phyloP scores from a whole-genome alignment of 371 early-diverging fungal genomes.

The Mortierella sp. region DNA sequence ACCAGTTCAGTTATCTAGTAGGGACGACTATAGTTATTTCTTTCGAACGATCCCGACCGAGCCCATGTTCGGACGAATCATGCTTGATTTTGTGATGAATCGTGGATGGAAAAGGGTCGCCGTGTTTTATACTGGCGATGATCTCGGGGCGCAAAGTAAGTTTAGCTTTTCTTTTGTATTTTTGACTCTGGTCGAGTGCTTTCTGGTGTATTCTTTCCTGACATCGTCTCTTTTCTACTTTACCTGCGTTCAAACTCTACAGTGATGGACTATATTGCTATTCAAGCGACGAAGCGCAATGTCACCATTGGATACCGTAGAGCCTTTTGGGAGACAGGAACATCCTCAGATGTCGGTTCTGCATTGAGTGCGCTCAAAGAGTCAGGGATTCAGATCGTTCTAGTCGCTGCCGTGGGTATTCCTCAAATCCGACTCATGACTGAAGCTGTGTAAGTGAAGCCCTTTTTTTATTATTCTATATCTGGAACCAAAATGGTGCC shows the following conservation, averaged over 20 bases:
- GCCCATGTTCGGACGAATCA: constrained; percentile 62
- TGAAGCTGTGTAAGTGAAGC: constrained; percentile 41
- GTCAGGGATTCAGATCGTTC: constrained; percentile 59
- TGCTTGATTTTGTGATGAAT: constrained; percentile 60
- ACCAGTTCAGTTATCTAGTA: constrained; percentile 65
- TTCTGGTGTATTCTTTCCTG: no score
- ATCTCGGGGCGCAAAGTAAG: constrained; percentile 64
- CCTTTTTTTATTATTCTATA: no score
- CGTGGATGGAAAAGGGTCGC: constrained; percentile 66
- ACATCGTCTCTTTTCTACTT: background rate
- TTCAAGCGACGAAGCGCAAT: constrained; percentile 57
- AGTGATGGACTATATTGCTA: constrained; percentile 62
- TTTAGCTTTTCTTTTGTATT: no score
- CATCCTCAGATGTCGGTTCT: constrained; percentile 57
- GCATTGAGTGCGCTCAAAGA: constrained; percentile 56
- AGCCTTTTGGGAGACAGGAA: constrained; percentile 61
- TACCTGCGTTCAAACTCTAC: background rate
- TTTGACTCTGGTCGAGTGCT: no score
- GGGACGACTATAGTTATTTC: constrained; percentile 66
- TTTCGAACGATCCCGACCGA: constrained; percentile 70
- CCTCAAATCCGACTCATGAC: constrained; percentile 53
- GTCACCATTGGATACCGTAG: constrained; percentile 58
- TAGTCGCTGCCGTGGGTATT: constrained; percentile 61
- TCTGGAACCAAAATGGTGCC: background rate
- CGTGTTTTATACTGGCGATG: constrained; percentile 62